These are phyloP conservation scores for Lobosporangium transversale DNA, from an alignment of 192 early-diverging fungal genomes.

Conservation along the genomic window DNA sequence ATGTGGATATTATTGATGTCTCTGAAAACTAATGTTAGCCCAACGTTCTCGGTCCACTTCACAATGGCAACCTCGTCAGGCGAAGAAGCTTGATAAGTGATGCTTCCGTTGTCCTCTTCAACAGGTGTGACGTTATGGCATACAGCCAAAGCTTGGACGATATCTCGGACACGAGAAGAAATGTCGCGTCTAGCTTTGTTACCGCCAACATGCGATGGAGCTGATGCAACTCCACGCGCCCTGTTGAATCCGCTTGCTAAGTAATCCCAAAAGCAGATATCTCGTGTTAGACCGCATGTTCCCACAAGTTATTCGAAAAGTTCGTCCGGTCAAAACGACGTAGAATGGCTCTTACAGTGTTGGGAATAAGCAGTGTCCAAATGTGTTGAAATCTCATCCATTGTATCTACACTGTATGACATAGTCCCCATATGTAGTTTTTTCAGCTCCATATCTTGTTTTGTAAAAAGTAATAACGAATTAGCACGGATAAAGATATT, in stretches of 20 bases:
- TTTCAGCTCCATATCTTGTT: constrained; percentile 93
- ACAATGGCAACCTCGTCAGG: constrained; percentile 98
- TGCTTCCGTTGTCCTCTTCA: constrained; percentile 63
- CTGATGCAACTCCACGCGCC: constrained; percentile 30
- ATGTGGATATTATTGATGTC: constrained; percentile 76
- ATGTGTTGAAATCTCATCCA: constrained; percentile 85
- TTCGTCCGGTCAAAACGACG: neutral
- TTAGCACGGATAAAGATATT: neutral
- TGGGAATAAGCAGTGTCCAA: constrained; percentile 64
- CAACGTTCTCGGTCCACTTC: constrained; percentile 89
- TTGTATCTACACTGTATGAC: constrained; percentile 89
- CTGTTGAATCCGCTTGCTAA: constrained; percentile 50
- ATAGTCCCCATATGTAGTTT: constrained; percentile 96
- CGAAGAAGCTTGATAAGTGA: constrained; percentile 93
- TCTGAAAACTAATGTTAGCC: constrained; percentile 82
- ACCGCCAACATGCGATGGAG: constrained; percentile 44
- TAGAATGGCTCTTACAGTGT: constrained; percentile 29
- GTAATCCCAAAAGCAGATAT: neutral
- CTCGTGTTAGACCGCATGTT: too few relatives aligned
- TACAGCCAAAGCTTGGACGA: constrained; percentile 86
- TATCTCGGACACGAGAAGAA: constrained; percentile 84
- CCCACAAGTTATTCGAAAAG: neutral
- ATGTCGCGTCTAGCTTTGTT: constrained; percentile 82
- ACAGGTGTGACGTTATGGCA: constrained; percentile 94
- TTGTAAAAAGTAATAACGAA: neutral